Evolutionary conservation across 2,329 filamentous ascomycete species (phyloP).

Genomic region (Colletotrichum eremochloae): DNA sequence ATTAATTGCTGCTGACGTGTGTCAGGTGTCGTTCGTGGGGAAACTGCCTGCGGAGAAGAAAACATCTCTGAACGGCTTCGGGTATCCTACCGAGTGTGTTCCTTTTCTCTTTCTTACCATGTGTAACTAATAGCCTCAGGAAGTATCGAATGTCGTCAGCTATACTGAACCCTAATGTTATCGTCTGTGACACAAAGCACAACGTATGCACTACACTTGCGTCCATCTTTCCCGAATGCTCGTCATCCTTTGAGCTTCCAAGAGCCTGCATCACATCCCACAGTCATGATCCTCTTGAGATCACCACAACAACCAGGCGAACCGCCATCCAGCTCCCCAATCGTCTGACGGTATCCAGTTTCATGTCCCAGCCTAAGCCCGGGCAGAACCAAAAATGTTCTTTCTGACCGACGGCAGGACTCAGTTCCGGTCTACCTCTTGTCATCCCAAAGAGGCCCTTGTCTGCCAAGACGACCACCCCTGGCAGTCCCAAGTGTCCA

Average conservation of each 20-base stretch:
- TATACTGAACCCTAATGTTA: background rate
- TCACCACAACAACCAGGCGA: conserved; percentile 10
- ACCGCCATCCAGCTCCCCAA: background rate
- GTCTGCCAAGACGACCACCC: conserved; percentile 13
- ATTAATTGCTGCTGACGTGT: conserved; percentile 25
- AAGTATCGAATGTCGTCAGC: background rate
- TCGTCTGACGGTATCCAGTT: conserved; percentile 19
- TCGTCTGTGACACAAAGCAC: background rate
- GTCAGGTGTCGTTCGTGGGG: conserved; percentile 31
- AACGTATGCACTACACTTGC: background rate
- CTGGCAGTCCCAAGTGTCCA: conserved; percentile 18
- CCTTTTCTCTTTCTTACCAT: background rate
- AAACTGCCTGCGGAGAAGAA: conserved; percentile 7
- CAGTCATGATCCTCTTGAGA: conserved; percentile 6
- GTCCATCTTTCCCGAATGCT: background rate
- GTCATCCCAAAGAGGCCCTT: conserved; percentile 15
- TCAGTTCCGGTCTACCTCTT: conserved; percentile 30
- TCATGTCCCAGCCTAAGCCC: conserved; percentile 16
- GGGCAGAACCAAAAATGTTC: conserved; percentile 1
- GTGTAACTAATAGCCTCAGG: too few relatives aligned
- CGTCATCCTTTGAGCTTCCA: background rate
- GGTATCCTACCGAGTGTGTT: background rate
- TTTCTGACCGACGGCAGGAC: conserved; percentile 16
- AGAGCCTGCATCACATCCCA: background rate
- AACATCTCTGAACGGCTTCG: conserved; percentile 29